A percentile compares a stretch with the other conserved stretches of the same genome.
Conservation (phyloP, 1,284 basidiomycete genomes). For the Puccinia horiana region DNA sequence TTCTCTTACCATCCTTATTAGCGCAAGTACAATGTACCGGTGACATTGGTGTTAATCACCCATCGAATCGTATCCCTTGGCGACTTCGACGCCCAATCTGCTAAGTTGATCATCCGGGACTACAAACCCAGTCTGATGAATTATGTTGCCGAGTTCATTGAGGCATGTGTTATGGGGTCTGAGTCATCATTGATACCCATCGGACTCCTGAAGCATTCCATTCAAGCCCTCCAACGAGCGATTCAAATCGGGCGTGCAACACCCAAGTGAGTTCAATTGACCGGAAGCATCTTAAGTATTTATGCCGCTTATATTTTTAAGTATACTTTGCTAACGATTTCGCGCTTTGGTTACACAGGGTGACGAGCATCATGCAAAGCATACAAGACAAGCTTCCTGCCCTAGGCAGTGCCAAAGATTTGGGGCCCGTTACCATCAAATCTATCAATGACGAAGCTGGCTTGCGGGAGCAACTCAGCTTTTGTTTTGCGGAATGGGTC, state of each 20-base stretch:
- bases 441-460: conserved; percentile 31
- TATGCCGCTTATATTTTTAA: not conserved
- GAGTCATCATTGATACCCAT: conserved; percentile 68
- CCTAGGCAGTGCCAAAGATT: conserved; percentile 4
- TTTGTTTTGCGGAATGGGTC: conserved; percentile 80
- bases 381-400: conserved; percentile 36
- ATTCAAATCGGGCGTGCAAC: conserved; percentile 74
- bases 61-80: conserved; percentile 76
- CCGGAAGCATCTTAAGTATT: not conserved
- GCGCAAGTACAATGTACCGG: conserved; percentile 92
- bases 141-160: conserved; percentile 79
- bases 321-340: not conserved
- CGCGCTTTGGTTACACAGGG: not conserved
- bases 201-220: conserved; percentile 62
- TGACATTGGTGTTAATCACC: conserved; percentile 82
- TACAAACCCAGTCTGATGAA: conserved; percentile 75
- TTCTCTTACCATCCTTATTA: not conserved
- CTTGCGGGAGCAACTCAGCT: conserved; percentile 64
- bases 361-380: conserved; percentile 27
- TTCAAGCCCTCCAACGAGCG: conserved; percentile 50
- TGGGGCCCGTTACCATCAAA: conserved; percentile 10
- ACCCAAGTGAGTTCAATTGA: conserved; percentile 70
- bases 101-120: conserved; percentile 76
- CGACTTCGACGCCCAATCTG: conserved; percentile 86
- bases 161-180: conserved; percentile 75